Evolutionary conservation across 2,329 filamentous ascomycete genomes (phyloP).

Genomic region (Colletotrichum magnum): DNA sequence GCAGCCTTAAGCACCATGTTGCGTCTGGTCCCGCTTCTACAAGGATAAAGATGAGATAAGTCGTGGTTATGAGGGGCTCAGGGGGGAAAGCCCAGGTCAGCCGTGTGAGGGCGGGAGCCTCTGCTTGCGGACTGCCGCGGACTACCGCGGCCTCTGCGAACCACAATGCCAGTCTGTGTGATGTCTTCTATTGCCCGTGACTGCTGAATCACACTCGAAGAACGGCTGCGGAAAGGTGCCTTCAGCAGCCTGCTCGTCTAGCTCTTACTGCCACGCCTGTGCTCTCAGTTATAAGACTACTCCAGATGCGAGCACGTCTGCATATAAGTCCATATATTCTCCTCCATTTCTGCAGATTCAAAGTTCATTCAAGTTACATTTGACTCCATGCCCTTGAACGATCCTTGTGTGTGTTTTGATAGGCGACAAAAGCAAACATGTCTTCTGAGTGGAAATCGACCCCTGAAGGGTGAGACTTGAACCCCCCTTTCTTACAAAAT

Average conservation of each 20-base stretch:
- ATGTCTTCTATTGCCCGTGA: neutral
- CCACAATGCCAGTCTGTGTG: neutral
- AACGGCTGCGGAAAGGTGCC: no score
- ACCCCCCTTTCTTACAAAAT: no score
- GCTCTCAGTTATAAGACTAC: no score
- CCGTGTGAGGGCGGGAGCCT: neutral
- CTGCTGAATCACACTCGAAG: no score
- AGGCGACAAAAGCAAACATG: neutral
- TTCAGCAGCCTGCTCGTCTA: no score
- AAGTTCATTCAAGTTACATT: neutral
- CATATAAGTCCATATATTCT: no score
- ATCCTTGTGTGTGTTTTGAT: neutral
- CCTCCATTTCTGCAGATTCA: no score
- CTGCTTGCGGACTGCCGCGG: conserved; percentile 21
- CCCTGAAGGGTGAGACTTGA: neutral
- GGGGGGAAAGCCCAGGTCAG: conserved; percentile 12
- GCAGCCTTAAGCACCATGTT: conserved; percentile 8
- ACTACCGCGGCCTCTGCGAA: conserved; percentile 11
- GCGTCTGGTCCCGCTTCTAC: neutral
- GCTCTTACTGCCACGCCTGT: no score
- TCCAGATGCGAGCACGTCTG: no score
- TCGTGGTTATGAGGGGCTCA: conserved; percentile 2
- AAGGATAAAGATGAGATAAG: neutral
- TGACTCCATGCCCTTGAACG: neutral
- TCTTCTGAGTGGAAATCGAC: neutral